Evolutionary conservation across 2,329 filamentous ascomycete genomes (phyloP).

Genomic region (Aureobasidium sp.): DNA sequence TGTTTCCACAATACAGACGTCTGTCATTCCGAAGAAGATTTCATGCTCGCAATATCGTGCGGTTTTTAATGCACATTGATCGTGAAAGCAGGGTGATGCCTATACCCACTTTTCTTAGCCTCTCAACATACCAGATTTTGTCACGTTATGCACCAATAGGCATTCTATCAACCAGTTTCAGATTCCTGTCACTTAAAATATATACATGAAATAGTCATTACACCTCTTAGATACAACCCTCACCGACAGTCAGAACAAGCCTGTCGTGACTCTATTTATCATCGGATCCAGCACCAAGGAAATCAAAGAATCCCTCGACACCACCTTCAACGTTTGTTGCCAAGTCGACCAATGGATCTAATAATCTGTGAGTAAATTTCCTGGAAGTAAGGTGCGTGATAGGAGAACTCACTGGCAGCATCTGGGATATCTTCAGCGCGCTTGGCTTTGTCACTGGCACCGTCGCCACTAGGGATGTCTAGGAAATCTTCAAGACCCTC

Average conservation of each 20-base stretch:
- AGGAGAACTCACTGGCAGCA: neutral
- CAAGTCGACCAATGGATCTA: neutral
- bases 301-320: neutral
- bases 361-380: neutral
- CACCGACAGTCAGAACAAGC: neutral
- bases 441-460: neutral
- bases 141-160: no score
- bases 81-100: neutral
- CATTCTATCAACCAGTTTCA: no score
- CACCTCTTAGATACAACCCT: neutral
- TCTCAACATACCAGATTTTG: no score
- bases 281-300: neutral
- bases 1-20: no score
- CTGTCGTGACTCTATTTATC: neutral
- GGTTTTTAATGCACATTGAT: no score
- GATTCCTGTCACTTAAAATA: no score
- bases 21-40: no score
- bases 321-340: neutral
- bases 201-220: neutral
- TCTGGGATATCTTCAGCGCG: neutral
- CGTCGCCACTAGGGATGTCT: neutral
- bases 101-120: neutral
- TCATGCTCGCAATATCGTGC: no score
- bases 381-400: no score
- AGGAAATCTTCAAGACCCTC: neutral